Percentiles rank a stretch among this genome's conserved stretches.
phyloP scores from a whole-genome alignment of 257 asterid genomes.

The Voacanga thouarsii region DNA sequence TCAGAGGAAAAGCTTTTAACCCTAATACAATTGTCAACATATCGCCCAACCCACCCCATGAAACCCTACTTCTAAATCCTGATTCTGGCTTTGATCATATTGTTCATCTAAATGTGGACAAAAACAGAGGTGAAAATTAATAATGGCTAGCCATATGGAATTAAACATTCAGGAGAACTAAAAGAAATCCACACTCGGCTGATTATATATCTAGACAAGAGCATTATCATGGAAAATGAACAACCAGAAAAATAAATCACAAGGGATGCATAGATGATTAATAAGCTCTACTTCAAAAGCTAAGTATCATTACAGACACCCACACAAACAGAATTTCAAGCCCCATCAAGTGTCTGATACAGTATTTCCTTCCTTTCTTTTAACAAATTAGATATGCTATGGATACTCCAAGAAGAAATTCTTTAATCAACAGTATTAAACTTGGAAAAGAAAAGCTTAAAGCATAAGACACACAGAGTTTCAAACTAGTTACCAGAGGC shows the following conservation, averaged over 20 bases:
- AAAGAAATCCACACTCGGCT: neutral
- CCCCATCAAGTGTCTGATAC: neutral
- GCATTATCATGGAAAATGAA: neutral
- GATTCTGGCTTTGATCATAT: too few relatives aligned
- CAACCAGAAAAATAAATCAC: neutral
- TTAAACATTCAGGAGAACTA: slow-evolving; percentile 2
- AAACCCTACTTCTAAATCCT: too few relatives aligned
- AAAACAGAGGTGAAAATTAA: neutral
- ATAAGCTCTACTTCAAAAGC: neutral
- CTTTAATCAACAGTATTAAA: neutral
- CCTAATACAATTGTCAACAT: too few relatives aligned
- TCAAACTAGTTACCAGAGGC: slow-evolving; percentile 70
- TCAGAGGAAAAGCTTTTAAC: too few relatives aligned
- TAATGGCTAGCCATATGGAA: slow-evolving; percentile 1
- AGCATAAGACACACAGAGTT: neutral
- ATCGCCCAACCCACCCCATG: too few relatives aligned
- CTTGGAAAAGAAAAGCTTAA: neutral
- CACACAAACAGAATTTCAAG: too few relatives aligned
- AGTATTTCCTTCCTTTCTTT: neutral
- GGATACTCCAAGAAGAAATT: neutral
- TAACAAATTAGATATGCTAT: neutral
- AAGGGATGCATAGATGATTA: neutral
- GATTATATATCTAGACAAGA: neutral
- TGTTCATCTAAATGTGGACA: neutral
- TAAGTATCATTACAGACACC: too few relatives aligned